Percentiles rank a stretch among this genome's conserved stretches.
These are phyloP conservation scores for Picochlorum sp. DNA, from an alignment of 139 green algal species.

Conservation along the genomic window DNA sequence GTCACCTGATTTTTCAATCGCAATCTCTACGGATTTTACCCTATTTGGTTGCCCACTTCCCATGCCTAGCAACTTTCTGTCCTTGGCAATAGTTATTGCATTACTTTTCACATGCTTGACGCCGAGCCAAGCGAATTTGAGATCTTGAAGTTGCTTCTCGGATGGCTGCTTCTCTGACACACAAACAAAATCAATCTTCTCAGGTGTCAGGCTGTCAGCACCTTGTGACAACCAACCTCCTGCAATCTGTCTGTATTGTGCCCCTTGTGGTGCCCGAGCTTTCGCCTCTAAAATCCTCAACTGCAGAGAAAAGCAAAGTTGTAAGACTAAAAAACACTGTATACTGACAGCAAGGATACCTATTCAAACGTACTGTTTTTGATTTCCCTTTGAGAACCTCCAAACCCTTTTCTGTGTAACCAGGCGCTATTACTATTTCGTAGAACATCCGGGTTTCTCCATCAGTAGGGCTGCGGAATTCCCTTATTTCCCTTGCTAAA, in stretches of 20 bases:
- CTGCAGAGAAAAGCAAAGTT: slow-evolving; percentile 1
- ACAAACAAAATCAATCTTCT: slow-evolving; percentile 71
- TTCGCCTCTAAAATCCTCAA: slow-evolving; percentile 94
- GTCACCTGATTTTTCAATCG: slow-evolving; percentile 87
- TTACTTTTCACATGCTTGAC: slow-evolving; percentile 99
- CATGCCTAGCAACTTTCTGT: slow-evolving; percentile 86
- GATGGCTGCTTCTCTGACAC: slow-evolving; percentile 83
- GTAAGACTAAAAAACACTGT: neutral
- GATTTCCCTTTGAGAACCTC: slow-evolving; percentile 93
- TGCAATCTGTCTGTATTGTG: slow-evolving; percentile 71
- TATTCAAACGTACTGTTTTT: slow-evolving; percentile 55
- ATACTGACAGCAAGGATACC: neutral
- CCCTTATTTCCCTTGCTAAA: slow-evolving; percentile 83
- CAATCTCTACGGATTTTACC: slow-evolving; percentile 88
- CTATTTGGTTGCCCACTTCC: slow-evolving; percentile 97
- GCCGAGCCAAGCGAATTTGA: slow-evolving; percentile 91
- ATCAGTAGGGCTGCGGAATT: slow-evolving; percentile 89
- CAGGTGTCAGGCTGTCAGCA: slow-evolving; percentile 67
- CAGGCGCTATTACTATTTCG: slow-evolving; percentile 96
- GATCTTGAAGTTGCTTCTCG: slow-evolving; percentile 78
- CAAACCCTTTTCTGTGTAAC: slow-evolving; percentile 88
- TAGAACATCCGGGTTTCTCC: slow-evolving; percentile 99
- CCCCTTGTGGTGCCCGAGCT: slow-evolving; percentile 50
- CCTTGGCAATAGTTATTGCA: slow-evolving; percentile 96
- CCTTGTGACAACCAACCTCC: slow-evolving; percentile 82